Base-by-base conservation (phyloP, 345 rosid species). In the Eutrema japonicum region DNA sequence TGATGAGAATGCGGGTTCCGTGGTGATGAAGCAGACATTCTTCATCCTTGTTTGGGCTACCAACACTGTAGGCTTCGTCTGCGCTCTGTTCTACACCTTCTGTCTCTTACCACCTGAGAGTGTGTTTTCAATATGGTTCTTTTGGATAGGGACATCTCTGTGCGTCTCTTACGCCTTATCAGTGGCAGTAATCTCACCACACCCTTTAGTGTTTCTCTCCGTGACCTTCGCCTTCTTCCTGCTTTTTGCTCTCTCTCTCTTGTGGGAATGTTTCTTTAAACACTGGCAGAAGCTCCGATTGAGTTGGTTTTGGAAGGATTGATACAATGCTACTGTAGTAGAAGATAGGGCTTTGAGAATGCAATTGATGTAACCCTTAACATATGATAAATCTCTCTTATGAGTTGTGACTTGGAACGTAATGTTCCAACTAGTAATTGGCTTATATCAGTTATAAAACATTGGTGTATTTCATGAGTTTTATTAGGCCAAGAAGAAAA, bases 21-120 rank as follows among this genome's bases (percentile, higher is more conserved):
- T 47, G 6, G 52, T 56, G 13, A 74, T 47, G 77, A 74, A 73
- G 13, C 33, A 47, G 14, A 0, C 11, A 12, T 66, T 47, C 12
- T 73, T 65, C 33, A 65, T 65, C 36, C 6, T 56, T 8, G 36
- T 73, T 1, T 65, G 66, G 77, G 3, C 46, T 65, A 37, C 18
- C 51, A 73, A 73, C 66, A 73, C 77, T 0, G 29, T 16, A 48
- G 51, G 77, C 1, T 64, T 73, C 57, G 26, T 57, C 50, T 63
- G 55, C 10, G 64, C 70, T 72, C 0, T 72, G 2, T n/a, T 53
- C 51, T 65, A 37, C 59, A 73, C 72, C n/a, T 65, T 55, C 49
- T 65, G 66, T 55, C 77, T 73, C 58, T 1, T 73, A 37, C 77
- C 77, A 55, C 16, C 48, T 5, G 6, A 10, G 30, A 10, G 5